phyloP scores from a whole-genome alignment of 345 rosid genomes.

The Physaria fendleri region DNA sequence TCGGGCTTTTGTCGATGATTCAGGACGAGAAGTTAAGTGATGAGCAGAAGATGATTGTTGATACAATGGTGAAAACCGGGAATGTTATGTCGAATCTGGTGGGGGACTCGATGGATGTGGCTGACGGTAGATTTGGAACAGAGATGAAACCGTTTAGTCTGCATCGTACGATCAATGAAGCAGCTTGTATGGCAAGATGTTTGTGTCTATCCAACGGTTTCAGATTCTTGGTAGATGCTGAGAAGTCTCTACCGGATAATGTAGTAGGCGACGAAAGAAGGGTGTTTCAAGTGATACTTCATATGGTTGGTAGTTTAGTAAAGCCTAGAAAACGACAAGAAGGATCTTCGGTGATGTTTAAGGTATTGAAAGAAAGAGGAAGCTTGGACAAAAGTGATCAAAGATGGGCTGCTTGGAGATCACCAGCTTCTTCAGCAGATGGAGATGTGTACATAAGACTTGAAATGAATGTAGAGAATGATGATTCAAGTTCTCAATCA shows the following conservation, averaged over 20 bases:
- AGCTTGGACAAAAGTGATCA: constrained; percentile 62
- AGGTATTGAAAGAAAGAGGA: constrained; percentile 50
- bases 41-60: constrained; percentile 62
- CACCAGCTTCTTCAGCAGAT: constrained; percentile 40
- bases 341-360: constrained; percentile 44
- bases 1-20: constrained; percentile 73
- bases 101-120: constrained; percentile 77
- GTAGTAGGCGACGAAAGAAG: constrained; percentile 83
- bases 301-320: constrained; percentile 77
- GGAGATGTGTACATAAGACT: constrained; percentile 62
- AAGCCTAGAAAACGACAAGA: constrained; percentile 38
- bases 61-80: constrained; percentile 75
- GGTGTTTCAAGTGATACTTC: constrained; percentile 80
- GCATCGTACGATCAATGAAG: constrained; percentile 64
- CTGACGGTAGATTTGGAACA: constrained; percentile 57
- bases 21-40: constrained; percentile 51
- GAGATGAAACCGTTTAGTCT: constrained; percentile 55
- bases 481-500: constrained; percentile 26
- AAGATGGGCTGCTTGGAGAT: constrained; percentile 73
- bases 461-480: constrained; percentile 43
- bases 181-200: constrained; percentile 77
- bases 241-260: constrained; percentile 64
- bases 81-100: constrained; percentile 70
- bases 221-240: constrained; percentile 57
- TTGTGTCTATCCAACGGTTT: constrained; percentile 59